Conservation (phyloP, 2,329 filamentous ascomycete genomes). For the Myriosclerotinia scirpicola region DNA sequence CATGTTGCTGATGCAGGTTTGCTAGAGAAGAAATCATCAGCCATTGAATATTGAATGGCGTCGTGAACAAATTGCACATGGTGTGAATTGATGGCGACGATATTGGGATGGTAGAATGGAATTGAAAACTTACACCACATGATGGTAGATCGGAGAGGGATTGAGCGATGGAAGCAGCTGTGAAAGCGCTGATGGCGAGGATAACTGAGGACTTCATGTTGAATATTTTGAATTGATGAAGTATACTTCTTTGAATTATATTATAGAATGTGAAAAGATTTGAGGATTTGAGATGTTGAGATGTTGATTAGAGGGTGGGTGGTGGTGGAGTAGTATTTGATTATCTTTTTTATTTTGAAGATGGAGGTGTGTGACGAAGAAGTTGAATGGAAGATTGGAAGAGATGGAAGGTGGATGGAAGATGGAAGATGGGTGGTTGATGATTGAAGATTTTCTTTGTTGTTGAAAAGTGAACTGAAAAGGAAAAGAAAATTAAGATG, state of each 20-base stretch:
- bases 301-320: constrained; percentile 1
- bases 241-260: not conserved
- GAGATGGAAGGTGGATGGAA: not conserved
- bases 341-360: not conserved
- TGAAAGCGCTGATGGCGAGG: constrained; percentile 35
- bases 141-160: constrained; percentile 32
- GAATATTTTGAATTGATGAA: constrained; percentile 20
- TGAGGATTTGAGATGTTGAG: constrained; percentile 1
- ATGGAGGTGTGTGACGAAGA: not conserved
- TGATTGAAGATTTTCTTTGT: not conserved
- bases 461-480: not conserved
- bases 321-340: no score
- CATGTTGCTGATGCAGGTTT: constrained; percentile 50
- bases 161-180: constrained; percentile 35
- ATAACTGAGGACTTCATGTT: constrained; percentile 39
- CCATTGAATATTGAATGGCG: constrained; percentile 3
- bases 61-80: not conserved
- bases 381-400: not conserved
- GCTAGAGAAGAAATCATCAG: constrained; percentile 33
- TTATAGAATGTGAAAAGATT: not conserved
- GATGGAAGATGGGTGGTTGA: not conserved
- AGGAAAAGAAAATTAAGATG: not conserved
- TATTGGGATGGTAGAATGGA: not conserved
- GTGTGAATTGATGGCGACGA: not conserved
- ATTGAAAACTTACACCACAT: constrained; percentile 39